Evolutionary conservation across 495 filamentous ascomycete genomes (phyloP), one percentile per base, ranked within the genome.

Genomic region (Pyronema omphalodes): DNA sequence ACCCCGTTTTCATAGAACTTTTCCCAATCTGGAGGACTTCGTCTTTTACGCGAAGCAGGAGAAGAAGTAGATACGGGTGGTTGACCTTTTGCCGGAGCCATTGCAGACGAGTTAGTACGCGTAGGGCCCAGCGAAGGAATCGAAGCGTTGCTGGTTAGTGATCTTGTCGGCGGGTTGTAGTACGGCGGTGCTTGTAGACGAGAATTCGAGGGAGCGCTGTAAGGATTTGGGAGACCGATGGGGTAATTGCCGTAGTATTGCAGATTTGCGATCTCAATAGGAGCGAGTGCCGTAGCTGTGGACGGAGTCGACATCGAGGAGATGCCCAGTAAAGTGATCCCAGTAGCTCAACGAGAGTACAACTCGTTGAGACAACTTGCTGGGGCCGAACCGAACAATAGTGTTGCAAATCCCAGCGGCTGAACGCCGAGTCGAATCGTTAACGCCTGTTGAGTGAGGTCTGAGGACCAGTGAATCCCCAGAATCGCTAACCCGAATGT

Each of bases 1-100:
- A 89, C 68, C 15, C 89, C 89, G 69, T 94, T 93, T 66, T 84
- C 85, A 68, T 94, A 96, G 65, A 93, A 96, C 55, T 80, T 76
- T 35, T 76, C 70, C 89, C 89, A 96, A 71, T 96, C 79, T 55
- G 84, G 82, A 56, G 75, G 73, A 52, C 62, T 67, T 60, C 67
- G 60, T 36, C 66, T 58, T 39, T 55, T 62, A 51, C 60, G 35
- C 7, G 35, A 14, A 9, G 37, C 37, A 9, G 50, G 41, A 1
- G 50, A 52, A 3, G 35, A 43, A 3, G 37, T 57, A 2, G 60
- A 62, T 49, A 37, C 44, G 4, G 49, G 23, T 29, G 23, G 56
- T 36, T 63, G 61, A 49, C 53, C 52, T 51, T 60, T 62, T 11
- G 60, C 59, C 39, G 61, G 23, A 29, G 5, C 61, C 61, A 63